Percentiles rank a stretch among this genome's conserved stretches.
phyloP scores from a whole-genome alignment of 129 eudicot species.

The Deinandra increscens region DNA sequence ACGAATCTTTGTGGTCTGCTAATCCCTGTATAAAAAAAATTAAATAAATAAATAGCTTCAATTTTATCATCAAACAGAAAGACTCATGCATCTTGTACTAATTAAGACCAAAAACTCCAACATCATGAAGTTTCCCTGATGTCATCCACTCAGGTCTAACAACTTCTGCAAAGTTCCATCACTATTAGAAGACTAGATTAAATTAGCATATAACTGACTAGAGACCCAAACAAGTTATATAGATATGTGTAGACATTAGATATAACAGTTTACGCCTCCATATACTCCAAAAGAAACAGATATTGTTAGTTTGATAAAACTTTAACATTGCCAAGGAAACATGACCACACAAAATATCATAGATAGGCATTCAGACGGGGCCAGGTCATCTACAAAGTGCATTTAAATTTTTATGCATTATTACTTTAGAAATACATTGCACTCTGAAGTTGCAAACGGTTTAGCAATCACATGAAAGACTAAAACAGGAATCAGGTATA shows the following conservation, averaged over 20 bases:
- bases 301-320: not conserved
- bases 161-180: not conserved
- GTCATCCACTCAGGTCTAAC: not conserved
- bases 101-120: not conserved
- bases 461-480: not conserved
- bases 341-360: not conserved
- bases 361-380: not conserved
- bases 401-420: not conserved
- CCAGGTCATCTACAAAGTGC: not conserved
- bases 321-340: not conserved
- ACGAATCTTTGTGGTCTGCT: constrained; percentile 76
- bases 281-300: not conserved
- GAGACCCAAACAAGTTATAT: not conserved
- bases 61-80: not conserved
- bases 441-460: not conserved
- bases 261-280: not conserved
- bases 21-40: constrained; percentile 46
- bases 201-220: not conserved
- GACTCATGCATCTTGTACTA: not conserved
- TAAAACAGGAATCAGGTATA: not conserved
- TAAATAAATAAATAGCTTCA: not conserved
- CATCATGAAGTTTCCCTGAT: not conserved
- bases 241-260: not conserved
- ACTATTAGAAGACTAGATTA: not conserved
- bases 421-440: not conserved